A percentile compares a stretch with the other conserved stretches of the same genome.
Evolutionary conservation across 176 grass and related monocot species (phyloP).

Genomic region (Chloris gayana): DNA sequence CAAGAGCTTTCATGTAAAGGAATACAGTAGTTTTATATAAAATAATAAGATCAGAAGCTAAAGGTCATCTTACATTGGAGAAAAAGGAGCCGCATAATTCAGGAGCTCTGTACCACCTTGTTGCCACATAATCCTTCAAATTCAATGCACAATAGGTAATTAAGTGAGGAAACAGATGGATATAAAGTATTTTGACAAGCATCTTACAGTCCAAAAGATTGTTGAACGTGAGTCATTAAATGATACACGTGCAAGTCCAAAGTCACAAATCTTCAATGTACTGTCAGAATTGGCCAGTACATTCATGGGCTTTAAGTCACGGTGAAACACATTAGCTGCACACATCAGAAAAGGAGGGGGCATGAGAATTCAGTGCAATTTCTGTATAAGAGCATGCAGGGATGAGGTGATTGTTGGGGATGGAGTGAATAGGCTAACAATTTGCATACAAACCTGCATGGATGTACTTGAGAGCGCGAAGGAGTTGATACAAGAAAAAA

Average conservation of each 20-base stretch:
- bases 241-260: constrained; percentile 85
- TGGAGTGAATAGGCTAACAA: constrained; percentile 11
- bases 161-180: constrained; percentile 30
- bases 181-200: background rate
- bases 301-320: constrained; percentile 91
- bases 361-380: constrained; percentile 12
- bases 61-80: constrained; percentile 68
- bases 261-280: constrained; percentile 93
- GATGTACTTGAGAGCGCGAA: constrained; percentile 87
- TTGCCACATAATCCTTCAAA: constrained; percentile 94
- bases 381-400: background rate
- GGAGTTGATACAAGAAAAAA: constrained; percentile 83
- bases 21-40: too few species aligned
- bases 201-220: constrained; percentile 91
- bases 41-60: constrained; percentile 29
- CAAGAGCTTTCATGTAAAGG: background rate
- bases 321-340: constrained; percentile 94
- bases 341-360: constrained; percentile 32
- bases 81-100: constrained; percentile 97
- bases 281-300: constrained; percentile 89
- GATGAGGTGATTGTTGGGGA: background rate
- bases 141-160: constrained; percentile 25
- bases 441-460: constrained; percentile 66
- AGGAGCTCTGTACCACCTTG: constrained; percentile 97
- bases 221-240: constrained; percentile 68